A percentile compares a stretch with the other conserved stretches of the same genome.
phyloP scores from a whole-genome alignment of 2,329 filamentous ascomycete genomes.

The Neopestalotiopsis sp. region DNA sequence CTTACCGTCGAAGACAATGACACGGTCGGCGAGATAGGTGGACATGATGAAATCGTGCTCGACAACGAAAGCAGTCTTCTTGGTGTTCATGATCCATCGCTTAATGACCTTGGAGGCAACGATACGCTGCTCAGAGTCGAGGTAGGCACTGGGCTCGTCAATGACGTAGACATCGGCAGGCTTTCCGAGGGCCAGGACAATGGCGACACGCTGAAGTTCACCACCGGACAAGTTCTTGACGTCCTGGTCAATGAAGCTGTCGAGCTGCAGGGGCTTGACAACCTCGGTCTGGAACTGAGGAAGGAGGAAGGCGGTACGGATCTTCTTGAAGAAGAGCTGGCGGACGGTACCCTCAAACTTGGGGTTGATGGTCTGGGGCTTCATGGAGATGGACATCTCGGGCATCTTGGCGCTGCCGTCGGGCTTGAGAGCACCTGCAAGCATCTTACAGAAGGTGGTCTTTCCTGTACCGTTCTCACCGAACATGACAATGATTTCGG shows the following conservation, averaged over 20 bases:
- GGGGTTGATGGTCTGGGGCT: slow-evolving; percentile 98
- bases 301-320: slow-evolving; percentile 93
- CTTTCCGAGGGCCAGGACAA: slow-evolving; percentile 92
- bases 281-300: slow-evolving; percentile 99
- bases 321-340: slow-evolving; percentile 99
- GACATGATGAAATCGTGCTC: slow-evolving; percentile 87
- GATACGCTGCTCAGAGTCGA: slow-evolving; percentile 99
- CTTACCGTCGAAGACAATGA: slow-evolving; percentile 97
- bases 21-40: slow-evolving; percentile 76
- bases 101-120: slow-evolving; percentile 97
- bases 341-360: slow-evolving; percentile 98
- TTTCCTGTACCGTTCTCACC: slow-evolving; percentile 99
- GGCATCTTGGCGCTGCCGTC: slow-evolving; percentile 81
- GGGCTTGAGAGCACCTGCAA: slow-evolving; percentile 92
- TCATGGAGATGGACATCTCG: slow-evolving; percentile 92
- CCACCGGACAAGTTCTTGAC: slow-evolving; percentile 98
- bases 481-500: slow-evolving; percentile 88
- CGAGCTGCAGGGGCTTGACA: slow-evolving; percentile 98
- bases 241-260: slow-evolving; percentile 99
- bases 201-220: slow-evolving; percentile 99
- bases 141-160: slow-evolving; percentile 87
- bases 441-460: slow-evolving; percentile 96
- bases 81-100: slow-evolving; percentile 99
- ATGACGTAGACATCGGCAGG: slow-evolving; percentile 98
- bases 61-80: slow-evolving; percentile 97